Conservation (phyloP, 345 rosid genomes). For the Geranium rotundifolium region DNA sequence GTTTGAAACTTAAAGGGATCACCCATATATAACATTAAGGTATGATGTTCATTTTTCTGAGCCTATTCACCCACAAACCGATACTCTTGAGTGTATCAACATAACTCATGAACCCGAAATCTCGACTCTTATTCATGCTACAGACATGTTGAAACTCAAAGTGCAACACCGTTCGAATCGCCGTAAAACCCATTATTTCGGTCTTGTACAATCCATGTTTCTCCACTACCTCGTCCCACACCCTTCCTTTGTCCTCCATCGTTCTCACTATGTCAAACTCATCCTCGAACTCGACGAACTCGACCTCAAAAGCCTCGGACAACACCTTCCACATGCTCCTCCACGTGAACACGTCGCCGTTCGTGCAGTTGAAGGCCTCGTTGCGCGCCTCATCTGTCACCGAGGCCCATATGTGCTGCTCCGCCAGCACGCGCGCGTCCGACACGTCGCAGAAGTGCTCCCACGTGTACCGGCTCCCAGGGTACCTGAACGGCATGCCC, state of each 20-base stretch:
- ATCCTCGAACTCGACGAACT: slow-evolving; percentile 22
- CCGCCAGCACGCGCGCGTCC: slow-evolving; percentile 18
- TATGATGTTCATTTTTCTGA: slow-evolving; percentile 27
- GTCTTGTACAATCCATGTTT: slow-evolving; percentile 18
- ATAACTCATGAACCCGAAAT: slow-evolving; percentile 22
- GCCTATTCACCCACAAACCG: slow-evolving; percentile 16
- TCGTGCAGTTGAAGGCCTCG: slow-evolving; percentile 27
- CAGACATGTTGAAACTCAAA: slow-evolving; percentile 28
- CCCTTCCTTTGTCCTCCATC: slow-evolving; percentile 16
- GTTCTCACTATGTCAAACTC: slow-evolving; percentile 13
- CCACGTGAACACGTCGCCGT: slow-evolving; percentile 26
- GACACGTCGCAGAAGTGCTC: slow-evolving; percentile 27
- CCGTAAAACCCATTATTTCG: slow-evolving; percentile 19
- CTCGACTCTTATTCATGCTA: slow-evolving; percentile 34
- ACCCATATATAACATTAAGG: no score
- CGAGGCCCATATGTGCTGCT: slow-evolving; percentile 29
- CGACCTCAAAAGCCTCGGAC: slow-evolving; percentile 16
- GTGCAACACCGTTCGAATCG: slow-evolving; percentile 9
- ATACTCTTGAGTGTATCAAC: slow-evolving; percentile 17
- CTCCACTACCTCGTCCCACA: slow-evolving; percentile 29
- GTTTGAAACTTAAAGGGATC: no score
- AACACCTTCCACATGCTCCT: slow-evolving; percentile 21
- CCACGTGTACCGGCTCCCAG: slow-evolving; percentile 22
- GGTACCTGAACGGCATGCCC: slow-evolving; percentile 21
- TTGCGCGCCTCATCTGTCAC: slow-evolving; percentile 4